Conservation (phyloP, 2,329 filamentous ascomycete species). For the Tolypocladium pustulatum region DNA sequence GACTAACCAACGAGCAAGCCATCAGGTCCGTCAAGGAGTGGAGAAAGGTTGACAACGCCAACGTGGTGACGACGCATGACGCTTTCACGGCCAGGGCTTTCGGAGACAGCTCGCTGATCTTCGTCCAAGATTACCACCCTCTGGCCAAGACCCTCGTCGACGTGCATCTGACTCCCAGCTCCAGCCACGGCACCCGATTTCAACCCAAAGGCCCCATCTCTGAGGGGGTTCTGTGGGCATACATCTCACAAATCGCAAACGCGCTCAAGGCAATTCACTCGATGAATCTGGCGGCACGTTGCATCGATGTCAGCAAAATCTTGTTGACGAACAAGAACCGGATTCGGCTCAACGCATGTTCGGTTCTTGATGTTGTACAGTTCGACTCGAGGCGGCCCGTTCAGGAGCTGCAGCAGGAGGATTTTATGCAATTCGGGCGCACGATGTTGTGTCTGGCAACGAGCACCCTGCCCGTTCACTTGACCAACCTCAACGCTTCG, state of each 20-base stretch:
- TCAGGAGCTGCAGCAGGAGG: conserved; percentile 74
- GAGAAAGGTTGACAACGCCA: conserved; percentile 74
- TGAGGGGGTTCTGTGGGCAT: conserved; percentile 79
- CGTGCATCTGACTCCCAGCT: conserved; percentile 50
- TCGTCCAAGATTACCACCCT: conserved; percentile 90
- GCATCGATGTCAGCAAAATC: conserved; percentile 81
- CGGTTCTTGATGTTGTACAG: conserved; percentile 80
- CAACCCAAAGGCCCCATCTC: conserved; percentile 39
- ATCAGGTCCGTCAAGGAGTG: conserved; percentile 80
- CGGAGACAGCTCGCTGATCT: conserved; percentile 86
- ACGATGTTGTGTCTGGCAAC: conserved; percentile 75
- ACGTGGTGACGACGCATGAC: conserved; percentile 78
- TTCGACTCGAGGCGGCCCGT: conserved; percentile 61
- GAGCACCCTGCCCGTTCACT: conserved; percentile 43
- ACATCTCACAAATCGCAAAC: conserved; percentile 83
- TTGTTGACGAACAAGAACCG: conserved; percentile 84
- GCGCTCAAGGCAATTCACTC: conserved; percentile 80
- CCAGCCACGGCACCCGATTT: conserved; percentile 32
- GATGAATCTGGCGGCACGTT: conserved; percentile 70
- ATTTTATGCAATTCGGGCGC: conserved; percentile 74
- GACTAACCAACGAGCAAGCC: conserved; percentile 78
- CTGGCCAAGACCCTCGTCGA: conserved; percentile 83
- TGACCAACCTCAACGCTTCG: conserved; percentile 55
- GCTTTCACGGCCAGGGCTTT: conserved; percentile 91
- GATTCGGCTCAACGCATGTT: conserved; percentile 78